Base-by-base conservation (phyloP, 2,329 filamentous ascomycete species). In the Ceratocystis destructans region DNA sequence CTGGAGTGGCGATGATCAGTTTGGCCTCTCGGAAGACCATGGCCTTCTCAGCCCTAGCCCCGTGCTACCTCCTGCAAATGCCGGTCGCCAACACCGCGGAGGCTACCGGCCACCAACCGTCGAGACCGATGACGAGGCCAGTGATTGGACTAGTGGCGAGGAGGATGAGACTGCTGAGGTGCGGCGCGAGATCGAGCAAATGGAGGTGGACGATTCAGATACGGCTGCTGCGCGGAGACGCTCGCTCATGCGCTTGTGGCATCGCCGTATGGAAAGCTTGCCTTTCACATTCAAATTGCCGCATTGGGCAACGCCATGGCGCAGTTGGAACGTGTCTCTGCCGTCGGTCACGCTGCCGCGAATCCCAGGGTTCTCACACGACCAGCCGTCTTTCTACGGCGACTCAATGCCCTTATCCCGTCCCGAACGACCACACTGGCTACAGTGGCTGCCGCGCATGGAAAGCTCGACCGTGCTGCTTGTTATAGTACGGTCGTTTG, bases 191-290 rank as follows among this genome's bases (percentile, higher is more conserved):
- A 87, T 97, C 78, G 85, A 95, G 73, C 88, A 96, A 81, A 86
- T 96, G 82, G 90, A 95, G 71, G 84, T 95, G 53, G 83, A 90
- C 71, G 90, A 95, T 70, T 84, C 85, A 71, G 90, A 95, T 71
- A 84, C 85, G 33, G 68, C 64, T 22, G 72, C 77, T 25, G 74
- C 77, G 62, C 73, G 75, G 67, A 71, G 76, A 65, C 74, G 76
- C 37, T 74, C 78, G 28, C 79, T 77, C 1, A 73, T 77, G 64
- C 64, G 66, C 45, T 25, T 65, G 45, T 68, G 66, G 66, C 48
- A 64, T 33, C 63, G 66, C 15, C 57, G 63, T 10, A 63, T 68
- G 57, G 64, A 57, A n/a, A 65, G 64, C 41, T 20, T 68, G 71
- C 78, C 78, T 25, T 80, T 82, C 68, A 77, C 77, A 5, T 71